Conservation (phyloP, 768 basidiomycete species). For the Lentinula raphanica region DNA sequence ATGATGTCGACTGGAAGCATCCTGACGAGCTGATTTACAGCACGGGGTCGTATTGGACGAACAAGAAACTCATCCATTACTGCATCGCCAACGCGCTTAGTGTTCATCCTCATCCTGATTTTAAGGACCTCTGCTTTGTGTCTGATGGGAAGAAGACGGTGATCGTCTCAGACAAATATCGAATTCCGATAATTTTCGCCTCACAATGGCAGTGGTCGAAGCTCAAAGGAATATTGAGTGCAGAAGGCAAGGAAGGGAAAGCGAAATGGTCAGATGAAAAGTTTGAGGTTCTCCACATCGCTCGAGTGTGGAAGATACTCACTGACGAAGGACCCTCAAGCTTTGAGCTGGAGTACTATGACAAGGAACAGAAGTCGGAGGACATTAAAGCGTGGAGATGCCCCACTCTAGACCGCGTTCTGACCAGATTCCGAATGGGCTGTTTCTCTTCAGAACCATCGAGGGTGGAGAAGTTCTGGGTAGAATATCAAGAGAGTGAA, state of each 20-base stretch:
- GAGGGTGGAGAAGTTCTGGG: constrained; percentile 1
- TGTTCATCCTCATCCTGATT: not conserved
- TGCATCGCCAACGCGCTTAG: not conserved
- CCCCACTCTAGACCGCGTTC: not conserved
- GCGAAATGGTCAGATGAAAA: not conserved
- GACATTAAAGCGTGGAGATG: not conserved
- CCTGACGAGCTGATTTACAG: constrained; percentile 4
- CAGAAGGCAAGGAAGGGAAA: not conserved
- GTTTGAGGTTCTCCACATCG: constrained; percentile 5
- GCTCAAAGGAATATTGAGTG: not conserved
- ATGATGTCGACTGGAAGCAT: not conserved
- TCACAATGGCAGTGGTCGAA: constrained; percentile 1
- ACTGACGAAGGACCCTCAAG: not conserved
- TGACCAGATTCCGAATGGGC: not conserved
- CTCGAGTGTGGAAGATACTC: constrained; percentile 6
- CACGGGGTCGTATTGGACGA: not conserved
- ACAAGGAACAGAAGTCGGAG: not conserved
- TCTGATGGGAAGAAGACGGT: constrained; percentile 4
- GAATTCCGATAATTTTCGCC: not conserved
- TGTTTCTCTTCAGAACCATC: constrained; percentile 2
- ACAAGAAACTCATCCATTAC: constrained; percentile 4
- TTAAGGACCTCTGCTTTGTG: not conserved
- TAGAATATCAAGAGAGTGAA: not conserved
- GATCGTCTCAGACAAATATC: not conserved
- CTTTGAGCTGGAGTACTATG: not conserved